Evolutionary conservation across 768 basidiomycete genomes (phyloP).

Genomic region (Hygrophoropsis aurantiaca): DNA sequence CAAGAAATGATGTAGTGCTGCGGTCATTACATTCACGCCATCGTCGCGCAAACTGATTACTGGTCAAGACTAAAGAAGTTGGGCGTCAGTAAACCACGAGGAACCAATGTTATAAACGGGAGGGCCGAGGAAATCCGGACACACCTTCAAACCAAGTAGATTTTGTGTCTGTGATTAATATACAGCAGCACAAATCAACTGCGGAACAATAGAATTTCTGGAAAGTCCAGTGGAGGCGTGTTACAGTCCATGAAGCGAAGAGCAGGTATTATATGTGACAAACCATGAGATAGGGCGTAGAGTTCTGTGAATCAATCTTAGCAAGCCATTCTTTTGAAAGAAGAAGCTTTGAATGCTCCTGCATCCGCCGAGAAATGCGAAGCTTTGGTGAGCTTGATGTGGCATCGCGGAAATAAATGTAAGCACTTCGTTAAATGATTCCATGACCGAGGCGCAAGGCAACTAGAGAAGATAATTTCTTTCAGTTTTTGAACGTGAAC

Average conservation of each 20-base stretch:
- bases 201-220: slow-evolving; percentile 67
- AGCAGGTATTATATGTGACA: slow-evolving; percentile 28
- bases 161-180: slow-evolving; percentile 75
- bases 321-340: slow-evolving; percentile 74
- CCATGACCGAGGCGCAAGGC: too few species aligned
- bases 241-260: slow-evolving; percentile 4
- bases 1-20: slow-evolving; percentile 24
- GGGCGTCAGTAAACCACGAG: slow-evolving; percentile 19
- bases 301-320: slow-evolving; percentile 57
- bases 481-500: too few species aligned
- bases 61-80: slow-evolving; percentile 44
- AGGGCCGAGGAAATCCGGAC: slow-evolving; percentile 9
- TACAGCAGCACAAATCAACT: slow-evolving; percentile 54
- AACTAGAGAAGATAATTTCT: too few species aligned
- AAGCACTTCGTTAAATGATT: slow-evolving; percentile 46
- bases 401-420: not conserved
- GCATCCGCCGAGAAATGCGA: not conserved
- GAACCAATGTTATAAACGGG: slow-evolving; percentile 2
- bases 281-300: slow-evolving; percentile 73
- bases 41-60: slow-evolving; percentile 62
- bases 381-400: not conserved
- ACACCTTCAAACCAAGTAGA: slow-evolving; percentile 75
- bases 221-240: slow-evolving; percentile 4
- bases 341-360: slow-evolving; percentile 60
- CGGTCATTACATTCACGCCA: slow-evolving; percentile 63